A percentile compares a stretch with the other conserved stretches of the same genome.
These are phyloP conservation scores for Diplodia scrobiculata DNA, from an alignment of 2,329 filamentous ascomycete genomes.

Conservation along the genomic window DNA sequence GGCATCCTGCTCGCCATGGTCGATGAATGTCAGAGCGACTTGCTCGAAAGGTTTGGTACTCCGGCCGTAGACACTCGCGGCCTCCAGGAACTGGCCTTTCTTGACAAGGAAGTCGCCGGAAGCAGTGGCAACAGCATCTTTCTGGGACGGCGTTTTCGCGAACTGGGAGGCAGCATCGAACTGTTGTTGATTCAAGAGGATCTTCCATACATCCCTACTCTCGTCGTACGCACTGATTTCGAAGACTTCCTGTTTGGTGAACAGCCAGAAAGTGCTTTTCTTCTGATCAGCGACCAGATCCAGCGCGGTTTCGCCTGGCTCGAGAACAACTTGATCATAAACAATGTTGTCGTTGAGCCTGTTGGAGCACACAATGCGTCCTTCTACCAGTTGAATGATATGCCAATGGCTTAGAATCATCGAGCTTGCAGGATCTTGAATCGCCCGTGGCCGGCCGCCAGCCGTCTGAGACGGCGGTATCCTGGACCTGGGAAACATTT, in stretches of 20 bases:
- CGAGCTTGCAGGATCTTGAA: slow-evolving; percentile 73
- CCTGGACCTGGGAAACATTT: slow-evolving; percentile 72
- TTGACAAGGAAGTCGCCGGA: slow-evolving; percentile 85
- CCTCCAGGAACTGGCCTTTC: slow-evolving; percentile 80
- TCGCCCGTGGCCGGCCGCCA: slow-evolving; percentile 64
- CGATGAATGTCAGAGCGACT: slow-evolving; percentile 86
- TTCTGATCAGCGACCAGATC: slow-evolving; percentile 85
- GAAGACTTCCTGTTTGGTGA: slow-evolving; percentile 86
- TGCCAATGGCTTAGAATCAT: slow-evolving; percentile 93
- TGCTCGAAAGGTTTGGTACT: slow-evolving; percentile 98
- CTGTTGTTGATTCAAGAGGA: slow-evolving; percentile 82
- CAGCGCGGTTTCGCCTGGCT: slow-evolving; percentile 75
- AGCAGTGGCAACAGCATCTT: slow-evolving; percentile 86
- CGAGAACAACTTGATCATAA: slow-evolving; percentile 83
- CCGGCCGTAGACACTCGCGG: slow-evolving; percentile 85
- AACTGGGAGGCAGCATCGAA: slow-evolving; percentile 88
- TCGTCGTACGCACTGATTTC: slow-evolving; percentile 91
- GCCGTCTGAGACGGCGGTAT: slow-evolving; percentile 69
- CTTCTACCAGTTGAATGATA: slow-evolving; percentile 78
- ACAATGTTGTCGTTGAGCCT: slow-evolving; percentile 81
- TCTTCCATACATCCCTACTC: slow-evolving; percentile 89
- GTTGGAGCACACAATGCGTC: slow-evolving; percentile 81
- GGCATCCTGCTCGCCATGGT: slow-evolving; percentile 86
- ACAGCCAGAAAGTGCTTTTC: slow-evolving; percentile 97
- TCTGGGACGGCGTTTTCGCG: slow-evolving; percentile 76